These are phyloP conservation scores for Gillenia trifoliata DNA, from an alignment of 306 rosid genomes.

Conservation along the genomic window DNA sequence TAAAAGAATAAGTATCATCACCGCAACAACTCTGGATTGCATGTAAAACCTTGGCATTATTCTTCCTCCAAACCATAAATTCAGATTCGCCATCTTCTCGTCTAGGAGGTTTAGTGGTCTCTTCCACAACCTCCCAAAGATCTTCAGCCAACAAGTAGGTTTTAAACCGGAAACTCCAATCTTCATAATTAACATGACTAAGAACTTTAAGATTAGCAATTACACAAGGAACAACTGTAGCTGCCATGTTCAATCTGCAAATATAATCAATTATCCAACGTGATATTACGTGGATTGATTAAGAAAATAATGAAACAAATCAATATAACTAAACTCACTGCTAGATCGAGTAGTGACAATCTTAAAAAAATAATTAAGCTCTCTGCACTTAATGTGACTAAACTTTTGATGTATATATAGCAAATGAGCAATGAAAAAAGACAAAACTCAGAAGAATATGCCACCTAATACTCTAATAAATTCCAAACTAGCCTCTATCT, in stretches of 20 bases:
- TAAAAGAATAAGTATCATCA: not conserved
- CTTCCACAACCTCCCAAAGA: conserved; percentile 9
- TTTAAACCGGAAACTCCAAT: conserved; percentile 11
- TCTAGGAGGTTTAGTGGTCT: not conserved
- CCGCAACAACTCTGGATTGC: not conserved
- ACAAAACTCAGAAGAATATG: too few species aligned
- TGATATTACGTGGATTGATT: not conserved
- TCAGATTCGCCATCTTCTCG: not conserved
- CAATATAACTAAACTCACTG: not conserved
- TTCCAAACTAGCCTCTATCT: too few species aligned
- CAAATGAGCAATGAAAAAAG: not conserved
- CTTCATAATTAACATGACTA: not conserved
- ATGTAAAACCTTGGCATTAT: not conserved
- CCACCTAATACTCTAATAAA: too few species aligned
- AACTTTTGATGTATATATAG: not conserved
- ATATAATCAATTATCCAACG: not conserved
- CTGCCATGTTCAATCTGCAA: not conserved
- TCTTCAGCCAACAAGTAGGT: conserved; percentile 13
- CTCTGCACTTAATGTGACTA: not conserved
- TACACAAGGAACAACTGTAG: not conserved
- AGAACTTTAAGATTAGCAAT: not conserved
- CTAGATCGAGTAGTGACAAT: not conserved
- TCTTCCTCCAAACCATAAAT: not conserved
- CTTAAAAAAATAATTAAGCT: not conserved
- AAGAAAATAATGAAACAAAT: not conserved